These are phyloP conservation scores for Cornus kousa DNA, from an alignment of 148 eudicot species.

Conservation along the genomic window DNA sequence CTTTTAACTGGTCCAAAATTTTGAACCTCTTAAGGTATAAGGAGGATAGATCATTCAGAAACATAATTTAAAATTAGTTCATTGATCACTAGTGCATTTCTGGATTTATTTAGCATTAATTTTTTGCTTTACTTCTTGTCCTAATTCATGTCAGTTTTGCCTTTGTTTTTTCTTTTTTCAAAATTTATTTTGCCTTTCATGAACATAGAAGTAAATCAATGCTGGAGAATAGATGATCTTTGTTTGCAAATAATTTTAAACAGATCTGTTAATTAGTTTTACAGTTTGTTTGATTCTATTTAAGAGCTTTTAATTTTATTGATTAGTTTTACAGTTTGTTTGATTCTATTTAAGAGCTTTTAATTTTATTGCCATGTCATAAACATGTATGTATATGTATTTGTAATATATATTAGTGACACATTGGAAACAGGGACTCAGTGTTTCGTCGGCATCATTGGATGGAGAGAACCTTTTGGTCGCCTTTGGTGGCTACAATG, in stretches of 20 bases:
- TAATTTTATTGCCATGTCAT: background rate
- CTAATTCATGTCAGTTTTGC: no score
- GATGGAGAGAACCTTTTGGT: conserved; percentile 67
- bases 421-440: conserved; percentile 67
- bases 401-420: background rate
- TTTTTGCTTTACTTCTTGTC: no score
- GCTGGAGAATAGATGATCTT: no score
- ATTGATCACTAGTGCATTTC: no score
- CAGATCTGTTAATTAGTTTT: no score
- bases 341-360: background rate
- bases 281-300: background rate
- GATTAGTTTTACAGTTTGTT: background rate
- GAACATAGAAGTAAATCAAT: no score
- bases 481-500: conserved; percentile 97
- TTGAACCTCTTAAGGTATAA: background rate
- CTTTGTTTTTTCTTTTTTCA: no score
- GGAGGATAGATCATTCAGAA: background rate
- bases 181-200: no score
- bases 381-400: background rate
- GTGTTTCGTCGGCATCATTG: conserved; percentile 54
- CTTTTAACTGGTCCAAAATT: background rate
- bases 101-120: no score
- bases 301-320: background rate
- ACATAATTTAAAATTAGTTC: no score
- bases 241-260: no score